phyloP scores from a whole-genome alignment of 2,329 filamentous ascomycete species.

The Claviceps quebecensis region DNA sequence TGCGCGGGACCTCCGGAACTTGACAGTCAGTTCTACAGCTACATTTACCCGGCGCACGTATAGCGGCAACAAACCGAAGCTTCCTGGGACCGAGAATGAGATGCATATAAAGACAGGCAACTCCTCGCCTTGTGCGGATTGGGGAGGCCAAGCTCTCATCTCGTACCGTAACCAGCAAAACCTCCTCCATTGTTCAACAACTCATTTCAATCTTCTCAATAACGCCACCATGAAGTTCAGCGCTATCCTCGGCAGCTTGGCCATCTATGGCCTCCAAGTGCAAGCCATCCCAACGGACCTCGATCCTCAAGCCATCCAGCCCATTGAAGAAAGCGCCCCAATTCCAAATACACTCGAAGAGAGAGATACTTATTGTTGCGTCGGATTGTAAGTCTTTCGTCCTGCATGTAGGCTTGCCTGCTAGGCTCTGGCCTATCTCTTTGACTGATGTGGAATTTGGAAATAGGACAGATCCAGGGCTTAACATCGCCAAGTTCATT shows the following conservation, averaged over 20 bases:
- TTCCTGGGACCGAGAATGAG: too few relatives aligned
- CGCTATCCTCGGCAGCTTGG: not conserved
- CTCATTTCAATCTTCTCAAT: not conserved
- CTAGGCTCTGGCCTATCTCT: not conserved
- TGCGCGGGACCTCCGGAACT: too few relatives aligned
- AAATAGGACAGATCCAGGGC: too few relatives aligned
- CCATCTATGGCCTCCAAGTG: not conserved
- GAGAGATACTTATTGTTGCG: not conserved
- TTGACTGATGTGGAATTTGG: not conserved
- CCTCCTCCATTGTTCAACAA: not conserved
- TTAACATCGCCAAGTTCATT: too few relatives aligned
- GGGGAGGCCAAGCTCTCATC: too few relatives aligned
- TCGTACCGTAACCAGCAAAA: too few relatives aligned
- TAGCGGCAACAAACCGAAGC: too few relatives aligned
- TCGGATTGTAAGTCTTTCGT: not conserved
- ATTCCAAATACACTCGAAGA: not conserved
- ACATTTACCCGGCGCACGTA: too few relatives aligned
- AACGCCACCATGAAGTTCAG: not conserved
- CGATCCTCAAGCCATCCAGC: not conserved
- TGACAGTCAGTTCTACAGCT: too few relatives aligned
- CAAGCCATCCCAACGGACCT: not conserved
- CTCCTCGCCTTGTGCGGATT: too few relatives aligned
- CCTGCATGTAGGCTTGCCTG: not conserved
- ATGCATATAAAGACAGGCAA: too few relatives aligned
- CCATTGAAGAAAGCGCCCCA: too few relatives aligned